Percentiles rank a stretch among this genome's conserved stretches.
Evolutionary conservation across 1,139 yeast genomes (phyloP).

Genomic region (Saccharomyces hybrid): DNA sequence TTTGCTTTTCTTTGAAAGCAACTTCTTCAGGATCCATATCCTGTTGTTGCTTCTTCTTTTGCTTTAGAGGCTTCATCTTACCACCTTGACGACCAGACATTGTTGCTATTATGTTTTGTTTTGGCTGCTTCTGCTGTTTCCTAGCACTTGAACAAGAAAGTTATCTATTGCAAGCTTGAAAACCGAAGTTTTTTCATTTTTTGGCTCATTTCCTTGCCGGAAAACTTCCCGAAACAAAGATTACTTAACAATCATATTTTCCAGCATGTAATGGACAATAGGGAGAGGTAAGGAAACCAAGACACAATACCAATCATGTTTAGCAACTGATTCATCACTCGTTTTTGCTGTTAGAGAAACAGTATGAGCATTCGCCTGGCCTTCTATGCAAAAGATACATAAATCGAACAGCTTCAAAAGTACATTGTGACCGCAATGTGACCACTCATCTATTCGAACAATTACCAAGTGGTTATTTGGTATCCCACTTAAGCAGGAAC

Average conservation of each 20-base stretch:
- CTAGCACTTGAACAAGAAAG: neutral
- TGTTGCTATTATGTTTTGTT: neutral
- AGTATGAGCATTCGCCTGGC: too few relatives aligned
- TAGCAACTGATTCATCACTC: too few relatives aligned
- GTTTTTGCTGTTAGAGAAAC: too few relatives aligned
- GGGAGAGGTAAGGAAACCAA: too few relatives aligned
- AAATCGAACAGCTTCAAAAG: too few relatives aligned
- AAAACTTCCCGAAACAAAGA: neutral
- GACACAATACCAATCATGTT: neutral
- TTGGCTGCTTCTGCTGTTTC: neutral
- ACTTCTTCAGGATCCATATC: slow-evolving; percentile 78
- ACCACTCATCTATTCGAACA: too few relatives aligned
- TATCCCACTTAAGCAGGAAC: too few relatives aligned
- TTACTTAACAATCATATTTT: neutral
- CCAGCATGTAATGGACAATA: too few relatives aligned
- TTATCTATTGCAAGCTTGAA: neutral
- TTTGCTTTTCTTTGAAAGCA: slow-evolving; percentile 89
- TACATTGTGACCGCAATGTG: too few relatives aligned
- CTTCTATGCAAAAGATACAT: too few relatives aligned
- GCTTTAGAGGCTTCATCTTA: slow-evolving; percentile 42
- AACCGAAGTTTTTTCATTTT: neutral
- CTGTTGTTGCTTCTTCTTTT: slow-evolving; percentile 63
- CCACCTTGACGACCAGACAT: slow-evolving; percentile 77
- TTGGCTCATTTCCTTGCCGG: neutral
- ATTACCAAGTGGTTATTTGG: too few relatives aligned